Base-by-base conservation (phyloP, 2,329 filamentous ascomycete species). In the Diplodia sapinea region DNA sequence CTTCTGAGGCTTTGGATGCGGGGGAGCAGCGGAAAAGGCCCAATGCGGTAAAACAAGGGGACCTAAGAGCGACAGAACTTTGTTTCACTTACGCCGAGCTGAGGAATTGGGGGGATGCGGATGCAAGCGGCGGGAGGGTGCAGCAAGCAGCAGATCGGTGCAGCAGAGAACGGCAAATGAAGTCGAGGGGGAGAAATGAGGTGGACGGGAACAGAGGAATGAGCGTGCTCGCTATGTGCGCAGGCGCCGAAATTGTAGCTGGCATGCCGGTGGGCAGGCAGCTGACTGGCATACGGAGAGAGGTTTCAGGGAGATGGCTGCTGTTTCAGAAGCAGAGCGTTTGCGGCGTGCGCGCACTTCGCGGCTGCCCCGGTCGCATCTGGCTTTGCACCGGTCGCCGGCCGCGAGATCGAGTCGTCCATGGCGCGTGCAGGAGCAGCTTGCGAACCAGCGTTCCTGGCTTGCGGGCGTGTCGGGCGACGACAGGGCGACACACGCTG, bases 291-390 rank as follows among this genome's bases (percentile, higher is more conserved):
- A 51, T 51, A 63, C 59, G 59, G 38, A 23, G 29, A 38, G 59
- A 63, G 59, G 59, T 63, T 63, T 63, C 59, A 63, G 59, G 33
- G 65, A 67, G 49, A 67, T 67, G n/a, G 65, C 55, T 33, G 49
- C 26, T 38, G 65, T 67, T 67, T 67, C 65, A 67, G 49, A 40
- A 52, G 23, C 29, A n/a, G 33, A 54, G 61, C 36, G 61, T 36
- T 31, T n/a, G 29, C 62, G 23, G 23, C 33, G 36, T 26, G 20
- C 50, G 49, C 49, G 29, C 61, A 26, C 47, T 31, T 43, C 33
- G 23, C 36, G 26, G 61, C 61, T 2, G 29, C 13, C 26, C 31
- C 57, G 40, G 40, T 36, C 57, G 23, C 57, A 20, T 51, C 29
- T 50, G 47, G 36, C 26, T 51, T n/a, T n/a, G n/a, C n/a, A n/a